These are phyloP conservation scores for Ogataea nonfermentans DNA, from an alignment of 805 yeast genomes.

Conservation along the genomic window DNA sequence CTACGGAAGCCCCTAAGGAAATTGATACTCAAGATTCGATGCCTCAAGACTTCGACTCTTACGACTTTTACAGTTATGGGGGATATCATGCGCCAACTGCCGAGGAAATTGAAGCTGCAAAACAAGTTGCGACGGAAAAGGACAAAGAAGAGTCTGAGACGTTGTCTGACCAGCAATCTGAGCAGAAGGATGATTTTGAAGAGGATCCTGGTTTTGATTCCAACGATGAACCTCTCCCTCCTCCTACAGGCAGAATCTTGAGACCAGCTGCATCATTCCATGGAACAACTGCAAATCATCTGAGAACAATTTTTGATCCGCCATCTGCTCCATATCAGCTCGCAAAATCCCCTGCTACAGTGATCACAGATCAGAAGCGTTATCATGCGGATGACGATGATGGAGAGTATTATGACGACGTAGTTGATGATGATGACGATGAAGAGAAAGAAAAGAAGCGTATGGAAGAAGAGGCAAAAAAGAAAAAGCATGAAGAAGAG, in stretches of 20 bases:
- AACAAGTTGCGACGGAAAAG: slow-evolving; percentile 1
- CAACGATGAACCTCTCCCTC: slow-evolving; percentile 19
- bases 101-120: slow-evolving; percentile 6
- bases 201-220: slow-evolving; percentile 4
- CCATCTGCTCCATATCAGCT: slow-evolving; percentile 20
- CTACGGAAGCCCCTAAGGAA: slow-evolving; percentile 7
- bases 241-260: slow-evolving; percentile 20
- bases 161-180: slow-evolving; percentile 3
- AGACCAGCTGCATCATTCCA: slow-evolving; percentile 20
- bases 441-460: slow-evolving; percentile 29
- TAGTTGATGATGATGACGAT: slow-evolving; percentile 42
- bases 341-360: slow-evolving; percentile 24
- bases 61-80: slow-evolving; percentile 33
- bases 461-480: slow-evolving; percentile 29
- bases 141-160: slow-evolving; percentile 8
- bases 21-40: slow-evolving; percentile 7
- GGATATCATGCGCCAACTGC: slow-evolving; percentile 31
- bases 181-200: slow-evolving; percentile 5
- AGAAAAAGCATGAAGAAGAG: slow-evolving; percentile 11
- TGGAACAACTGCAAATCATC: slow-evolving; percentile 18
- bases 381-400: slow-evolving; percentile 30
- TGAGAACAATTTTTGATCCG: slow-evolving; percentile 31
- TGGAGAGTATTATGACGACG: slow-evolving; percentile 32
- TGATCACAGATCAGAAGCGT: slow-evolving; percentile 27
- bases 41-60: slow-evolving; percentile 16